A percentile compares a stretch with the other conserved stretches of the same genome.
These are phyloP conservation scores for Marsdenia floribunda DNA, from an alignment of 257 asterid genomes.

Conservation along the genomic window DNA sequence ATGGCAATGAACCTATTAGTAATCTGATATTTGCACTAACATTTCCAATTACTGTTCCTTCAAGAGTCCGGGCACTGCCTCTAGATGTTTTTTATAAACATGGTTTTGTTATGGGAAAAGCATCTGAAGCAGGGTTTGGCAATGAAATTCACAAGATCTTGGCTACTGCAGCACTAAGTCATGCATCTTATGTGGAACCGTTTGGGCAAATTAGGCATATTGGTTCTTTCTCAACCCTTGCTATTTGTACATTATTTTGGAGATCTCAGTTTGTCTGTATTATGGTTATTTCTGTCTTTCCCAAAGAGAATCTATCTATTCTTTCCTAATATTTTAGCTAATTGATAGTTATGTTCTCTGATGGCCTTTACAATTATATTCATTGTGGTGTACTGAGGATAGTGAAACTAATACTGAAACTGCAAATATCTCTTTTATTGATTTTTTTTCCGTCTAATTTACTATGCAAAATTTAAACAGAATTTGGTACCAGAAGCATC, in stretches of 20 bases:
- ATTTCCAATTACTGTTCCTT: no score
- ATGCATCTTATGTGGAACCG: conserved; percentile 95
- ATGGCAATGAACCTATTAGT: no score
- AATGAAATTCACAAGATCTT: conserved; percentile 90
- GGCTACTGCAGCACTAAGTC: conserved; percentile 87
- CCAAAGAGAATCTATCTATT: no score
- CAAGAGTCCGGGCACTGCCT: no score
- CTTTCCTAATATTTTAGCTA: neutral
- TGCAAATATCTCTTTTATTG: neutral
- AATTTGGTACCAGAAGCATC: neutral
- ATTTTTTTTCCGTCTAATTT: neutral
- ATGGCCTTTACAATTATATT: neutral
- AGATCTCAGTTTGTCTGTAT: no score
- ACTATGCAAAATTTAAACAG: neutral
- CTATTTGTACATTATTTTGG: no score
- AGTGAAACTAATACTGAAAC: neutral
- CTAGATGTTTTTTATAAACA: no score
- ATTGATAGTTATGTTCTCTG: neutral
- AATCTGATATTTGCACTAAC: no score
- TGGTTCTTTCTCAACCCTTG: no score
- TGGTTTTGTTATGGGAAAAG: no score
- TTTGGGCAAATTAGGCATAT: conserved; percentile 99
- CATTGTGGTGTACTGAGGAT: neutral
- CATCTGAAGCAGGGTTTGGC: no score
- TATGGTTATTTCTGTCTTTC: no score